Percentiles rank a stretch among this genome's conserved stretches.
Evolutionary conservation across 1,284 basidiomycete species (phyloP).

Genomic region (Tetrapyrgos nigripes): DNA sequence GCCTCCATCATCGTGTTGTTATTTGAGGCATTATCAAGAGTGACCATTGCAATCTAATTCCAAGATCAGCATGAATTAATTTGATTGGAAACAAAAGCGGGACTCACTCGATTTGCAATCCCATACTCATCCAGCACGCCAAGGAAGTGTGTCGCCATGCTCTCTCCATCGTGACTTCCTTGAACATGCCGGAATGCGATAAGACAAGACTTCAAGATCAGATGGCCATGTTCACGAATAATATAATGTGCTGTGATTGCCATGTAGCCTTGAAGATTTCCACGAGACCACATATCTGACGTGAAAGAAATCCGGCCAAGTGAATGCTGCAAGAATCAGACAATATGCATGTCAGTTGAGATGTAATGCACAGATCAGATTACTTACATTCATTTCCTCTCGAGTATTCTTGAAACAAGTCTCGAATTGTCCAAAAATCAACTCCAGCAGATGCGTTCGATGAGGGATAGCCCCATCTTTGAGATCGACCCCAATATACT

Average conservation of each 20-base stretch:
- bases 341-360: background rate
- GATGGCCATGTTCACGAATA: background rate
- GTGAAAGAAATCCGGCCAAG: slow-evolving; percentile 32
- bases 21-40: background rate
- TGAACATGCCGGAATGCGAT: slow-evolving; percentile 27
- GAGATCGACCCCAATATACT: slow-evolving; percentile 26
- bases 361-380: background rate
- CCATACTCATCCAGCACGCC: slow-evolving; percentile 19
- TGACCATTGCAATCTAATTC: background rate
- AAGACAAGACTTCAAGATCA: no score
- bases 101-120: background rate
- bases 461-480: slow-evolving; percentile 18
- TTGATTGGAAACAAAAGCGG: background rate
- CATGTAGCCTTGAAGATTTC: slow-evolving; percentile 26
- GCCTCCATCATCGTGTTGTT: slow-evolving; percentile 17
- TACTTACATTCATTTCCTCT: slow-evolving; percentile 25
- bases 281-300: slow-evolving; percentile 33
- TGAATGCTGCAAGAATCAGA: slow-evolving; percentile 21
- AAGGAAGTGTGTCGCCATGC: slow-evolving; percentile 21
- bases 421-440: slow-evolving; percentile 26
- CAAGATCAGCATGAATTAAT: background rate
- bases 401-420: slow-evolving; percentile 19
- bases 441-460: slow-evolving; percentile 21
- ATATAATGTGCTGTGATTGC: slow-evolving; percentile 33
- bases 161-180: slow-evolving; percentile 17